Evolutionary conservation across 164 flowering plant genomes (phyloP).

Genomic region (Aristolochia fimbriata): DNA sequence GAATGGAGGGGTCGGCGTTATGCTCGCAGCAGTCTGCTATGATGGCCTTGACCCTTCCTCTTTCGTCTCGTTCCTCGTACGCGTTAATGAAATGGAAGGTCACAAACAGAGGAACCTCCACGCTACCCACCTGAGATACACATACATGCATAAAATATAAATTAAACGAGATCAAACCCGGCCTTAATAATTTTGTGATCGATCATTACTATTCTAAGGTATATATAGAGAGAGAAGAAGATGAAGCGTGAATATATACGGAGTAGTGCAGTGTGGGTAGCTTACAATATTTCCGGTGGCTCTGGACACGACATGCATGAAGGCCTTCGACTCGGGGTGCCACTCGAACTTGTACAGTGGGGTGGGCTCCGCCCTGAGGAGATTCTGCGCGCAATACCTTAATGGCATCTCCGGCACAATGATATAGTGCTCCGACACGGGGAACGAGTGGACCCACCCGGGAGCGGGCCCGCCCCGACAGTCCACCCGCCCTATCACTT

Average conservation of each 20-base stretch:
- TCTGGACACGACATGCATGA: constrained; percentile 80
- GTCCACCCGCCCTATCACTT: constrained; percentile 73
- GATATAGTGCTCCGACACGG: constrained; percentile 74
- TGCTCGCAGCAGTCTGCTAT: constrained; percentile 93
- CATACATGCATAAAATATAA: too few relatives aligned
- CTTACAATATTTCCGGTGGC: constrained; percentile 78
- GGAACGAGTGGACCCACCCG: constrained; percentile 97
- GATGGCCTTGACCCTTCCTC: constrained; percentile 58
- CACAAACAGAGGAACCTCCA: constrained; percentile 83
- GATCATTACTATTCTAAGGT: too few relatives aligned
- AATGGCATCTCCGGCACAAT: constrained; percentile 95
- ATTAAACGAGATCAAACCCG: too few relatives aligned
- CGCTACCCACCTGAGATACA: constrained; percentile 70
- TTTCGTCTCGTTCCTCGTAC: constrained; percentile 74
- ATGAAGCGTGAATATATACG: not conserved
- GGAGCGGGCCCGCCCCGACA: constrained; percentile 79
- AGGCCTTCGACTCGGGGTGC: constrained; percentile 80
- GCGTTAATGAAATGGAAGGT: constrained; percentile 96
- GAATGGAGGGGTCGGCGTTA: constrained; percentile 62
- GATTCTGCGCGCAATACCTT: constrained; percentile 68
- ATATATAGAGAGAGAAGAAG: too few relatives aligned
- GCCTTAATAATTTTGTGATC: too few relatives aligned
- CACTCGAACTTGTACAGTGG: constrained; percentile 92
- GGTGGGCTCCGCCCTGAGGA: constrained; percentile 82
- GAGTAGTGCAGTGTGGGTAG: not conserved